A percentile compares a stretch with the other conserved stretches of the same genome.
Evolutionary conservation across 2,329 filamentous ascomycete genomes (phyloP).

Genomic region (Neofusicoccum umdonicola): DNA sequence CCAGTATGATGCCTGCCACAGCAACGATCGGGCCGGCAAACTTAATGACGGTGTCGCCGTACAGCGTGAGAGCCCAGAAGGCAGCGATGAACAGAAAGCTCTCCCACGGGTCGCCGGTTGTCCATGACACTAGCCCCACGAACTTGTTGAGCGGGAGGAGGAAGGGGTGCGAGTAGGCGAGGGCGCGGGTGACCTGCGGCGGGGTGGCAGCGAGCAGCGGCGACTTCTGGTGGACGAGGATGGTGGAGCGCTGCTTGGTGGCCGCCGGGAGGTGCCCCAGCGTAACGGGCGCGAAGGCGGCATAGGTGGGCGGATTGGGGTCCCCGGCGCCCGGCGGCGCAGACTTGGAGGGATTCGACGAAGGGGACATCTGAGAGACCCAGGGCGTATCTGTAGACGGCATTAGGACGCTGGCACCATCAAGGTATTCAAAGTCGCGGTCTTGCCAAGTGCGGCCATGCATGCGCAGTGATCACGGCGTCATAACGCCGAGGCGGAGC

Average conservation of each 20-base stretch:
- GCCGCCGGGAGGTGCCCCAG: constrained; percentile 67
- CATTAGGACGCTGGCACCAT: constrained; percentile 14
- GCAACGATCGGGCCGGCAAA: constrained; percentile 81
- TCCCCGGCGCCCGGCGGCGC: constrained; percentile 39
- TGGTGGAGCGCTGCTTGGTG: constrained; percentile 78
- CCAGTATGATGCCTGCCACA: constrained; percentile 74
- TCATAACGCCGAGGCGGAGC: constrained; percentile 17
- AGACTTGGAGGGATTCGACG: constrained; percentile 33
- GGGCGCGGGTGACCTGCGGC: constrained; percentile 86
- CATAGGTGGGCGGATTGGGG: constrained; percentile 68
- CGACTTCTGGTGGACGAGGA: constrained; percentile 95
- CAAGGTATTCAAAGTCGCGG: constrained; percentile 15
- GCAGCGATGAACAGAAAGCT: constrained; percentile 83
- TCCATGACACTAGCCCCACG: constrained; percentile 87
- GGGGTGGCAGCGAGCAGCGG: constrained; percentile 90
- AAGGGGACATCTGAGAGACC: constrained; percentile 42
- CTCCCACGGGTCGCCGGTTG: constrained; percentile 90
- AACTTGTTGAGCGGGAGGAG: constrained; percentile 83
- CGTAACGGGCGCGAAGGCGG: constrained; percentile 83
- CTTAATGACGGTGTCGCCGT: constrained; percentile 79
- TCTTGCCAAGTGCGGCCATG: constrained; percentile 45
- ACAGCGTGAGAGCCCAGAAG: constrained; percentile 85
- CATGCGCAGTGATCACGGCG: constrained; percentile 24
- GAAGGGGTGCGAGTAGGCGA: constrained; percentile 95
- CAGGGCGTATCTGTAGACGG: constrained; percentile 36